Base-by-base conservation (phyloP, 192 early-diverging fungal genomes). In the Martensiomyces pterosporus region DNA sequence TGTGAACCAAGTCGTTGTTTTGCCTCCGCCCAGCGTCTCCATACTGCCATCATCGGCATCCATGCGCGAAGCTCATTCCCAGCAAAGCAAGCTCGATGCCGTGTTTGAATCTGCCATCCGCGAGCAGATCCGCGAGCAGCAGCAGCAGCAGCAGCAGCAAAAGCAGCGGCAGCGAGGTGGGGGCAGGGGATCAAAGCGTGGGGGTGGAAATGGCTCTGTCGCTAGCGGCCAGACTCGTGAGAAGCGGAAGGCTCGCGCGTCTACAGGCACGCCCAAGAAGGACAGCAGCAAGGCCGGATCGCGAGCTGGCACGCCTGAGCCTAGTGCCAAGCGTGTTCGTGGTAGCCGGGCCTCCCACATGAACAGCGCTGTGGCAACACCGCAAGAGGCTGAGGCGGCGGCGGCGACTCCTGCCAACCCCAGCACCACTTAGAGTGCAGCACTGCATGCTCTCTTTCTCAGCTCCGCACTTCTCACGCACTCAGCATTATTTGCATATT, bases 191-290 rank as follows among this genome's bases (percentile, higher is more conserved):
- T n/a, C n/a, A n/a, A n/a, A n/a, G n/a, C n/a, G 54, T 33, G 44
- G 36, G n/a, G 54, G 26, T 22, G 53, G 35, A 22, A 45, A 38
- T 26, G 50, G 50, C 40, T n/a, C 50, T 26, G 56, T 60, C 25
- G 57, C 59, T 19, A 49, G 48, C 41, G 53, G 41, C 6, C 35
- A 25, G 6, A 27, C 21, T 22, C 61, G 57, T 47, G 62, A 73
- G 46, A 73, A 73, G 46, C 69, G 69, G 49, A 64, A 65, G 62
- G 49, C 58, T 15, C 48, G 54, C n/a, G 49, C 49, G 2, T 21
- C 61, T 25, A 46, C 26, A 9, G 54, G 46, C 23, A 37, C 19
- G 19, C 9, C 9, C 24, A 63, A 55, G 42, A 55, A 55, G 9
- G 52, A 24, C 19, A 59, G 43, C 47, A 64, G 61, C 46, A 23